Evolutionary conservation across 345 rosid species (phyloP).

Genomic region (Acer yangbiense): DNA sequence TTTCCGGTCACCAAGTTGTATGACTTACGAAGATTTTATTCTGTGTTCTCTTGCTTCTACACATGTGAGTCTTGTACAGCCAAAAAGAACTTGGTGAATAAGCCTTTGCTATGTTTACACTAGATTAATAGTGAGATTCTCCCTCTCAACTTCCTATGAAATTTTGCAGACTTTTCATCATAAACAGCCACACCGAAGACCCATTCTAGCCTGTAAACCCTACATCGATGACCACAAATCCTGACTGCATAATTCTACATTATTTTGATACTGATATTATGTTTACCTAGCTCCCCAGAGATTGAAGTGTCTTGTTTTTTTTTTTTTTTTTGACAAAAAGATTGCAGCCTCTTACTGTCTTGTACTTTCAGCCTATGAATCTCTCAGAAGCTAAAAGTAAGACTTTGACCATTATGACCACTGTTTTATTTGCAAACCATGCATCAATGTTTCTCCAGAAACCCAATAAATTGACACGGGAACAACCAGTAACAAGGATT

Average conservation of each 20-base stretch:
- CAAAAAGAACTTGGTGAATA: too few species aligned
- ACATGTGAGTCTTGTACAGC: too few species aligned
- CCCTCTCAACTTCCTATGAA: background rate
- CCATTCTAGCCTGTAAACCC: background rate
- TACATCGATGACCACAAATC: background rate
- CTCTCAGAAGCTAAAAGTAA: background rate
- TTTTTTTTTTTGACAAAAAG: background rate
- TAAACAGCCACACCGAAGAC: background rate
- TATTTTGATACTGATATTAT: background rate
- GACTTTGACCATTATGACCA: too few species aligned
- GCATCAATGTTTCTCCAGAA: background rate
- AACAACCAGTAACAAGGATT: background rate
- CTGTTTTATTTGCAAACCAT: background rate
- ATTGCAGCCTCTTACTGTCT: background rate
- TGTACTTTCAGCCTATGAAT: background rate
- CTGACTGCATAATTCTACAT: conserved; percentile 2
- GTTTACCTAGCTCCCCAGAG: background rate
- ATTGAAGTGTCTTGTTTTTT: background rate
- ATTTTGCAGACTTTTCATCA: background rate
- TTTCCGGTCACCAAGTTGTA: too few species aligned
- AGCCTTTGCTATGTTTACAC: too few species aligned
- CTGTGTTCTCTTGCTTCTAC: too few species aligned
- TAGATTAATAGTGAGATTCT: too few species aligned
- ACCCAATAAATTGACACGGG: background rate
- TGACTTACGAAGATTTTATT: too few species aligned